These are phyloP conservation scores for Musa acuminata DNA, from an alignment of 176 grass and related monocot genomes.

Conservation along the genomic window DNA sequence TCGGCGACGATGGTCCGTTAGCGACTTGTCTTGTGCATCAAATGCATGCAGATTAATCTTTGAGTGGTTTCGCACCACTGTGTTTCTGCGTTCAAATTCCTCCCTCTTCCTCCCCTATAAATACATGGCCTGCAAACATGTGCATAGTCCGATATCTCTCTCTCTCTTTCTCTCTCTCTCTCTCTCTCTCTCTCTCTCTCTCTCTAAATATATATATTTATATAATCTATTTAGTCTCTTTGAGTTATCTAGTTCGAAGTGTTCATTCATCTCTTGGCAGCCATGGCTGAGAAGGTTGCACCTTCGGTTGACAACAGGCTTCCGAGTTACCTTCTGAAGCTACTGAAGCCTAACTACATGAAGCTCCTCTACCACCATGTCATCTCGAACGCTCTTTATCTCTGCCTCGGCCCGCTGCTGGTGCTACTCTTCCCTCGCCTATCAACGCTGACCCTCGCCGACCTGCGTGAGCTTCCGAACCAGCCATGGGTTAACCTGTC, in stretches of 20 bases:
- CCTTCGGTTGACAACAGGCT: conserved; percentile 5
- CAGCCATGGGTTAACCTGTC: not conserved
- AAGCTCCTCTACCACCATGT: conserved; percentile 25
- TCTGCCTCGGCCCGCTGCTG: conserved; percentile 27
- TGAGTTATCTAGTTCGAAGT: not conserved
- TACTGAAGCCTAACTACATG: conserved; percentile 25
- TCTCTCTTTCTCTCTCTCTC: too few species aligned
- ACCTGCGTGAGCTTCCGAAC: conserved; percentile 4
- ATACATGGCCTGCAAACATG: conserved; percentile 16
- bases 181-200: too few species aligned
- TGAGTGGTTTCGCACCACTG: conserved; percentile 6
- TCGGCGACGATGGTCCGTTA: too few species aligned
- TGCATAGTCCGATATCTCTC: too few species aligned
- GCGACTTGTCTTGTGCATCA: too few species aligned
- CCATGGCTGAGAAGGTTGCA: not conserved
- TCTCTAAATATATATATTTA: too few species aligned
- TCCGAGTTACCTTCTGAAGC: conserved; percentile 20
- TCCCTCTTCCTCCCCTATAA: conserved; percentile 24
- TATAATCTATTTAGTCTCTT: not conserved
- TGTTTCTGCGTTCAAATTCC: conserved; percentile 17
- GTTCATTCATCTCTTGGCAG: not conserved
- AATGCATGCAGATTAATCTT: too few species aligned
- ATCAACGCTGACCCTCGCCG: conserved; percentile 3
- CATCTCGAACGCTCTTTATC: conserved; percentile 23
- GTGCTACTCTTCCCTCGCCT: conserved; percentile 6